Percentiles rank a stretch among this genome's conserved stretches.
Evolutionary conservation across 1,284 basidiomycete genomes (phyloP).

Genomic region (Cryptococcus sp.): DNA sequence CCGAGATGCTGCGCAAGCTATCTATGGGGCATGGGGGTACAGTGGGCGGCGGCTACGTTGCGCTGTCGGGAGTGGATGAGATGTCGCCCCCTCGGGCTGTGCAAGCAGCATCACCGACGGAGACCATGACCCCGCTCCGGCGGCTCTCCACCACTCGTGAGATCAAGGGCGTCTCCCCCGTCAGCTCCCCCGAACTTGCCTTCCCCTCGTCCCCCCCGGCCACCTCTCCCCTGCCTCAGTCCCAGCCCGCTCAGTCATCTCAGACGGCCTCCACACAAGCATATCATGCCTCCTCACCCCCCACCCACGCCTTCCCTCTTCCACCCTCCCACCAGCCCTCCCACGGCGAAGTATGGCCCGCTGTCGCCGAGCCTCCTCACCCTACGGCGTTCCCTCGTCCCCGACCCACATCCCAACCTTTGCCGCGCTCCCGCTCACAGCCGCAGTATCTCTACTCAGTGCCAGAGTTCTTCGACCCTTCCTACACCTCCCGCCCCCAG

Average conservation of each 20-base stretch:
- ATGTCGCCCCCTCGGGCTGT: constrained; percentile 3
- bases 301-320: constrained; percentile 14
- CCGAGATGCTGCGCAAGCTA: constrained; percentile 25
- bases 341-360: constrained; percentile 14
- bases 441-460: constrained; percentile 20
- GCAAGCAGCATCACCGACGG: constrained; percentile 7
- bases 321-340: constrained; percentile 13
- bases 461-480: constrained; percentile 9
- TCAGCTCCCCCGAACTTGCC: not conserved
- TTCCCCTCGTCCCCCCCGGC: not conserved
- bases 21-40: constrained; percentile 17
- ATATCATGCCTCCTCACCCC: constrained; percentile 2
- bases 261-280: not conserved
- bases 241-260: constrained; percentile 1
- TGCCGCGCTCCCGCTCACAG: constrained; percentile 19
- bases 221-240: not conserved
- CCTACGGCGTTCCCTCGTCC: not conserved
- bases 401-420: constrained; percentile 4
- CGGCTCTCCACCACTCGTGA: not conserved
- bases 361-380: constrained; percentile 1
- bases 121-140: constrained; percentile 9
- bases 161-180: not conserved
- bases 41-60: constrained; percentile 23
- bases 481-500: not conserved
- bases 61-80: constrained; percentile 27